Base-by-base conservation (phyloP, 768 basidiomycete species). In the Gelatoporia subvermispora region DNA sequence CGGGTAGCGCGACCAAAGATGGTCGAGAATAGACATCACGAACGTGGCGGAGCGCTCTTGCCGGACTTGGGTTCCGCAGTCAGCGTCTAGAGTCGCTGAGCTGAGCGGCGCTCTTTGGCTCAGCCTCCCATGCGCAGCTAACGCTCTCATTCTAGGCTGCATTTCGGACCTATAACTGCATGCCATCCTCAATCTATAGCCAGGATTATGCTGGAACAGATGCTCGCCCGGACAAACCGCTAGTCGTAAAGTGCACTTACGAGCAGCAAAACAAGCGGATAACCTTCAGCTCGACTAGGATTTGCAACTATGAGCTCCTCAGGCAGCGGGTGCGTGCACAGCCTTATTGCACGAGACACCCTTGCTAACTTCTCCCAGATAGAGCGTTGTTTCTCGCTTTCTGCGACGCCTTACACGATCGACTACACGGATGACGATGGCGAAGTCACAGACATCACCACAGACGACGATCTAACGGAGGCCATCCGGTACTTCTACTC, bases 381-480 rank as follows among this genome's bases (percentile, higher is more conserved):
- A 28, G 90, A 91, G 57, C 84, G 90, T 60, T 85, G 84, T 52
- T 96, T 92, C 63, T 77, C 84, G 1, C 77, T 95, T 20, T 81
- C 75, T 37, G 78, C 80, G 3, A 78, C 80, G 0, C 68, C 81
- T 5, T 95, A 87, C 59, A 72, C 72, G 4, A 83, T 97, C 48
- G 73, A 82, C 4, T 96, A 92, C 69, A 87, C 82, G 57, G 92
- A 93, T 60, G 91, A 96, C 61, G 91, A 94, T 50, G 86, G 85
- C 49, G 91, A 93, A 62, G 75, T 79, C 48, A 81, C 76, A 20
- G 75, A 73, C 52, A 88, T 93, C 54, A 67, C 72, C 0, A 79
- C 75, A 17, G 90, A 95, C 48, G 63, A 67, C 4, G 88, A 94
- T 59, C 74, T 96, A 18, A 78, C 82, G 1, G 93, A 95, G 56